A percentile compares a stretch with the other conserved stretches of the same genome.
These are phyloP conservation scores for Orbilia blumenaviensis DNA, from an alignment of 2,329 filamentous ascomycete species.

Conservation along the genomic window DNA sequence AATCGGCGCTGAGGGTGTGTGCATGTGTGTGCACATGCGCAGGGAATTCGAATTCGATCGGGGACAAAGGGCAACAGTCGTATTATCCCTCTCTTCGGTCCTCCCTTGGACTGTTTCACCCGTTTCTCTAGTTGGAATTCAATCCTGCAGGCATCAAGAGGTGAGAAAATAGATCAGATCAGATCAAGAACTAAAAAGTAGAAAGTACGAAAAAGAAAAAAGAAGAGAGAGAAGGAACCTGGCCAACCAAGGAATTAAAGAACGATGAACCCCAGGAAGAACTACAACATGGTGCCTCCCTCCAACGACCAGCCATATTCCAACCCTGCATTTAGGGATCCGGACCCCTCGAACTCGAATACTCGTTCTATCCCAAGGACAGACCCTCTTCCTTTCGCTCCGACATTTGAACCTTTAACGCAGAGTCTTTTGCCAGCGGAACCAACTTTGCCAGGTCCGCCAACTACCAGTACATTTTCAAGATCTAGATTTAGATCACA, in stretches of 20 bases:
- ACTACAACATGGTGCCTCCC: constrained; percentile 30
- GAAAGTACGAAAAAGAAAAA: neutral
- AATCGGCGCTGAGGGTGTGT: neutral
- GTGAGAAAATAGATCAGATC: neutral
- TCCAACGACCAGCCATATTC: constrained; percentile 10
- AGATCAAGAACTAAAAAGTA: neutral
- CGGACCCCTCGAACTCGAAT: neutral
- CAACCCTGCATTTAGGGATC: constrained; percentile 34
- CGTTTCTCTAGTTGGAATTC: constrained; percentile 24
- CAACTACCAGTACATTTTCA: neutral
- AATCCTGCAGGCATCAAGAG: neutral
- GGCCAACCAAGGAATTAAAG: neutral
- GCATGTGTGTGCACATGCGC: neutral
- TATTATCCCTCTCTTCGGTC: neutral
- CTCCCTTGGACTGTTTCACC: constrained; percentile 21
- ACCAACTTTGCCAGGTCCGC: constrained; percentile 31
- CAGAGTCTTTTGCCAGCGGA: constrained; percentile 32
- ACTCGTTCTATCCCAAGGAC: constrained; percentile 2
- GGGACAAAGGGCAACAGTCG: neutral
- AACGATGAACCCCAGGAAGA: constrained; percentile 28
- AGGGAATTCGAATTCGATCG: neutral
- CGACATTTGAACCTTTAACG: constrained; percentile 38
- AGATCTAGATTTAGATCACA: neutral
- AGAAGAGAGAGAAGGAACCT: neutral
- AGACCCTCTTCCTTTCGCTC: constrained; percentile 41